Evolutionary conservation across 1,284 basidiomycete genomes (phyloP).

Genomic region (Malassezia pachydermatis): DNA sequence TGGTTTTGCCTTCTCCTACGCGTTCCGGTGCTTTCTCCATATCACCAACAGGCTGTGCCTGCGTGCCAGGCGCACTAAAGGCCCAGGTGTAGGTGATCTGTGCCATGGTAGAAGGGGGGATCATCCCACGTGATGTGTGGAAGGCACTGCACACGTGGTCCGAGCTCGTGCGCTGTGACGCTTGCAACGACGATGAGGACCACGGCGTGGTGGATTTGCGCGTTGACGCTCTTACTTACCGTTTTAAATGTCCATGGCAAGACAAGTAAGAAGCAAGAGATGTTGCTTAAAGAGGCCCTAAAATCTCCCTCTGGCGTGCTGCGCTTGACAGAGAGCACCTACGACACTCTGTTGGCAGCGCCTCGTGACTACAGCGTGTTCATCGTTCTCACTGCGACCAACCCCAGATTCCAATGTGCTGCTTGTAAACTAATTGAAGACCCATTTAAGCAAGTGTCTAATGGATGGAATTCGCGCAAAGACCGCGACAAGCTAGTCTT

Average conservation of each 20-base stretch:
- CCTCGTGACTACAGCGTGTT: conserved; percentile 16
- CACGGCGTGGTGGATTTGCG: conserved; percentile 5
- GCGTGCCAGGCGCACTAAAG: background rate
- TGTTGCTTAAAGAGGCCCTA: background rate
- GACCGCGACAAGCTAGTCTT: conserved; percentile 4
- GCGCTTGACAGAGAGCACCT: conserved; percentile 1
- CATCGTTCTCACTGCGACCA: conserved; percentile 6
- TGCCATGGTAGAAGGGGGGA: background rate
- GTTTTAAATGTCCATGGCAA: background rate
- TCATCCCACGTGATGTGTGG: conserved; percentile 1
- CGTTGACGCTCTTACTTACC: background rate
- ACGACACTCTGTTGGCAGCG: conserved; percentile 1
- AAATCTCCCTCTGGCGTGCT: conserved; percentile 7
- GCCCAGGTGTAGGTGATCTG: conserved; percentile 1
- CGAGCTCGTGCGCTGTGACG: background rate
- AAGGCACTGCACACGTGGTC: conserved; percentile 2
- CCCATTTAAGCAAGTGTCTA: conserved; percentile 9
- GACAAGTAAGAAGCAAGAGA: background rate
- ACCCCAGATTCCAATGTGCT: conserved; percentile 4
- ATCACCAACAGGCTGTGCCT: background rate
- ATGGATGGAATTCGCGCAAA: conserved; percentile 5
- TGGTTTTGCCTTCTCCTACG: background rate
- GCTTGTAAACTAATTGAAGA: conserved; percentile 11
- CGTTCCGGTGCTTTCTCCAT: background rate
- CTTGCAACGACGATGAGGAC: conserved; percentile 10